Evolutionary conservation across 75 land plant species (phyloP), one percentile per base, ranked within the genome.

Genomic region (Pinus tabuliformis): DNA sequence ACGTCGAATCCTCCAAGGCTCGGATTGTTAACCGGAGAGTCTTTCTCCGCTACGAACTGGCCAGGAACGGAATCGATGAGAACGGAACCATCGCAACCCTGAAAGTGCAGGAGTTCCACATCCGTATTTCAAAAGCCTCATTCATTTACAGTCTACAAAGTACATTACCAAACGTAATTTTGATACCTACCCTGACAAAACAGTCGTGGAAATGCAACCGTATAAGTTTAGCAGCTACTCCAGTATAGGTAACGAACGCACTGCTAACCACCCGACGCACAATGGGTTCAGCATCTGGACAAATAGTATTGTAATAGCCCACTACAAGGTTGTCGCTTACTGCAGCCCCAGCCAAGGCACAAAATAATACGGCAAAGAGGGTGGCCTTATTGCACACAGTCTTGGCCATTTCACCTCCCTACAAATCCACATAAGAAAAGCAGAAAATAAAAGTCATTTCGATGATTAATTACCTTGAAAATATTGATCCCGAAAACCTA

Each of bases 21-120:
- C 56, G 20, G 57, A 37, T 39, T 45, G 70, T 82, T 82, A 4
- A 81, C 45, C 20, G 54, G 68, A 1, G 81, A 30, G 42, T 72
- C 82, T 57, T 73, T 78, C 70, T 82, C 81, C 14, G 83, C 81
- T 30, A 9, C 8, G 30, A 42, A 73, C 2, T 5, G 22, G 16
- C 28, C 3, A 3, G 54, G 2, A 15, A 77, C 73, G 12, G 74
- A 58, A 59, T 78, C 57, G 36, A 82, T n/a, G 52, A 82, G 81
- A 56, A 82, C 62, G 5, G 83, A 30, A 17, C 42, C 83, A 56
- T 82, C 83, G 57, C 83, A 82, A 16, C 83, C 83, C 81, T 82
- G 83, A 56, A 56, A 78, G 2, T 49, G 12, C 54, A 49, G 3
- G 12, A 49, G 11, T 49, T 49, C 11, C 33, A 33, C 1, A 33